Evolutionary conservation across 768 basidiomycete genomes (phyloP), one percentile per base, ranked within the genome.

Genomic region (Kondoa subrosea): DNA sequence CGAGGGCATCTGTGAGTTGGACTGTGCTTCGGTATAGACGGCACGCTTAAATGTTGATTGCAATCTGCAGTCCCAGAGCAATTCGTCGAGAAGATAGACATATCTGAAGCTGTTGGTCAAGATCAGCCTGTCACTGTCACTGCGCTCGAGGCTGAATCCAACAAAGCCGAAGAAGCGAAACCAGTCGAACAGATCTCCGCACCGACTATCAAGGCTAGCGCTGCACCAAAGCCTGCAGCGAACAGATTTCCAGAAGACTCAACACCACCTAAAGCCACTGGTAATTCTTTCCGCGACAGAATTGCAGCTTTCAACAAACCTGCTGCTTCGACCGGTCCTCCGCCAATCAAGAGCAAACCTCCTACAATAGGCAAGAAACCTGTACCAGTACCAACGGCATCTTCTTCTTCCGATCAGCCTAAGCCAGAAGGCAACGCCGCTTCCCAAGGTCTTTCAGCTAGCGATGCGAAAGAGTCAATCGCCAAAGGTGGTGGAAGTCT

Each of bases 1-100:
- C 29, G 27, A 63, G 33, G 61, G 61, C 61, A 63, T 63, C n/a
- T 63, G 61, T 63, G 61, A 27, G 61, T n/a, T 63, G 3, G 14
- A 50, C 40, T 21, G 12, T 8, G 40, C 21, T 21, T n/a, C n/a
- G n/a, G n/a, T n/a, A n/a, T n/a, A n/a, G n/a, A n/a, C n/a, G n/a
- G n/a, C n/a, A n/a, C n/a, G n/a, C n/a, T n/a, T n/a, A n/a, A n/a
- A n/a, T n/a, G n/a, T n/a, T n/a, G n/a, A n/a, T n/a, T n/a, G n/a
- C n/a, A n/a, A 21, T 50, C 8, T 60, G 14, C 25, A 60, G 58
- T 60, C 29, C 58, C 58, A 14, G 58, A 25, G 25, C 30, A 25
- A 25, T 25, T 60, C 58, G 29, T 60, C 58, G 25, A 60, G 25
- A 60, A 60, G 58, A 15, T 26, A 4, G 58, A 60, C 4, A 50